Evolutionary conservation across 441 rosid genomes (phyloP).

Genomic region (Brassica balearica): DNA sequence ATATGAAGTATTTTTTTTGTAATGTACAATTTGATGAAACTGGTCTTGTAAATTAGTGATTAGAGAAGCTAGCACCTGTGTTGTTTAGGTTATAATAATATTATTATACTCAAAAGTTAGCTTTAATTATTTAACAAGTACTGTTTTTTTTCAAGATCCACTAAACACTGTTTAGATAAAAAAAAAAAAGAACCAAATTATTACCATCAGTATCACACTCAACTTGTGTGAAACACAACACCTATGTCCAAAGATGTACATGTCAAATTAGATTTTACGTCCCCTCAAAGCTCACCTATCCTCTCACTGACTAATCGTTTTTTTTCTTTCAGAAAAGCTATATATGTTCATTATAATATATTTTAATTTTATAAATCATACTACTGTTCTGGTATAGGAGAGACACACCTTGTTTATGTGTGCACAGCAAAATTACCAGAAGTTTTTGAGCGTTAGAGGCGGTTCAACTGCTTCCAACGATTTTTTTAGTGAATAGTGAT

Average conservation of each 20-base stretch:
- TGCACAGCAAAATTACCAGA: background rate
- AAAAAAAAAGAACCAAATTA: slow-evolving; percentile 3
- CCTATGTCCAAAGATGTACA: slow-evolving; percentile 21
- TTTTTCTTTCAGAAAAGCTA: background rate
- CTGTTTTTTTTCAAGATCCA: background rate
- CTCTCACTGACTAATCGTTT: slow-evolving; percentile 3
- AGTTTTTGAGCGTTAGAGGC: slow-evolving; percentile 5
- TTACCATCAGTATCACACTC: slow-evolving; percentile 26
- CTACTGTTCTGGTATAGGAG: background rate
- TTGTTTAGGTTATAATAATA: background rate
- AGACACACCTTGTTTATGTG: background rate
- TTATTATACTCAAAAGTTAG: slow-evolving; percentile 10
- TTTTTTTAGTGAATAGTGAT: slow-evolving; percentile 1
- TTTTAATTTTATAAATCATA: background rate
- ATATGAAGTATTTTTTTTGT: no score
- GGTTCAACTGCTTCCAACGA: slow-evolving; percentile 22
- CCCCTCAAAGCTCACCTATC: slow-evolving; percentile 36
- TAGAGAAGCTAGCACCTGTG: background rate
- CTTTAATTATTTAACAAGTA: slow-evolving; percentile 13
- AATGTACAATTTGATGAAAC: no score
- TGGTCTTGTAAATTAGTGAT: background rate
- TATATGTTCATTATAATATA: slow-evolving; percentile 5
- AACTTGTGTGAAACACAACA: slow-evolving; percentile 9
- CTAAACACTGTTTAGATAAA: background rate
- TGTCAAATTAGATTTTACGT: slow-evolving; percentile 37